Conservation (phyloP, 768 basidiomycete species). For the Boletus sp. region DNA sequence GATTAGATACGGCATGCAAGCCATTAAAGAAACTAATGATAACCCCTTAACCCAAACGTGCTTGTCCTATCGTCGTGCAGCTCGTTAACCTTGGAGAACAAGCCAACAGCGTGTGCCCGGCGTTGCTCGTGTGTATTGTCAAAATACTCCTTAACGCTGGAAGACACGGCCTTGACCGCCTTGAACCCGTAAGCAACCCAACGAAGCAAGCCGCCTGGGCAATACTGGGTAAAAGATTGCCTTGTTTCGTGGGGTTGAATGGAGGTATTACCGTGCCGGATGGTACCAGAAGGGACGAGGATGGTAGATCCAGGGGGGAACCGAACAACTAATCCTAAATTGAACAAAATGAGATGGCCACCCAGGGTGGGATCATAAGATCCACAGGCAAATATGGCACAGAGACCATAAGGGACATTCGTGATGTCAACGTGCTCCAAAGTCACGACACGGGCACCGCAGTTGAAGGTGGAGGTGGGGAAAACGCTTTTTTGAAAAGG, state of each 20-base stretch:
- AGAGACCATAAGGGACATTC: constrained; percentile 35
- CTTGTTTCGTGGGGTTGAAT: background rate
- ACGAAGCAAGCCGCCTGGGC: background rate
- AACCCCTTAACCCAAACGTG: too few relatives aligned
- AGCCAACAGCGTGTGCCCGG: background rate
- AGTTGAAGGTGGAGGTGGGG: constrained; percentile 30
- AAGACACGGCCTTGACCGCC: background rate
- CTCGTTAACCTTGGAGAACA: background rate
- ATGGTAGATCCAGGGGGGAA: background rate
- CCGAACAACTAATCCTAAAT: background rate
- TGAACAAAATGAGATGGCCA: background rate
- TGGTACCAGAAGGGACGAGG: background rate
- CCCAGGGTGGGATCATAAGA: background rate
- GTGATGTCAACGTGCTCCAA: constrained; percentile 25
- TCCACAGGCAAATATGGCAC: constrained; percentile 32
- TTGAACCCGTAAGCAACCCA: background rate
- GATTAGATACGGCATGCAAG: too few relatives aligned
- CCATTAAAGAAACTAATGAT: too few relatives aligned
- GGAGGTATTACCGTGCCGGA: background rate
- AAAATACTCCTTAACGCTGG: background rate
- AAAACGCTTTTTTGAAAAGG: constrained; percentile 29
- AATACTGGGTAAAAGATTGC: constrained; percentile 2
- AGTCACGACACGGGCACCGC: constrained; percentile 18
- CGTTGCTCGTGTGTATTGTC: background rate
- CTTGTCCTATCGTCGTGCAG: background rate